These are phyloP conservation scores for Aquilaria yunnanensis DNA, from an alignment of 345 rosid genomes.

Conservation along the genomic window DNA sequence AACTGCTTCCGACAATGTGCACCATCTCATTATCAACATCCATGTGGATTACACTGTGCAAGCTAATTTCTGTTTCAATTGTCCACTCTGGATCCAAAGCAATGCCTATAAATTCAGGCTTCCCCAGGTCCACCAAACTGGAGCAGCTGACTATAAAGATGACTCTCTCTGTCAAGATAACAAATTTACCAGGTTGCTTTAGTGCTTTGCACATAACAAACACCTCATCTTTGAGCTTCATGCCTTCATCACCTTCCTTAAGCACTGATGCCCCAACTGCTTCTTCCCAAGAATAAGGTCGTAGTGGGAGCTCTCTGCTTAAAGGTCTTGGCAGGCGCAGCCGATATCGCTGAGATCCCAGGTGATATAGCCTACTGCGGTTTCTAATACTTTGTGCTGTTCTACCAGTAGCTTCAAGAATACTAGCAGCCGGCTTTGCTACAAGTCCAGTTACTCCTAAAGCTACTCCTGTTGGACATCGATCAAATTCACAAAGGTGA, in stretches of 20 bases:
- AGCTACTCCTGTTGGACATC: conserved; percentile 54
- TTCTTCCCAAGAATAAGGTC: conserved; percentile 92
- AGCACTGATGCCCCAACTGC: conserved; percentile 79
- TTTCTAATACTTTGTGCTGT: conserved; percentile 94
- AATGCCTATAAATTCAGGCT: conserved; percentile 67
- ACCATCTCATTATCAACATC: conserved; percentile 44
- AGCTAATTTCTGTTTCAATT: conserved; percentile 58
- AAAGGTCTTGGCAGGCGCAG: conserved; percentile 76
- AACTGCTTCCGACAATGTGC: conserved; percentile 74
- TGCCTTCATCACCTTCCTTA: conserved; percentile 47
- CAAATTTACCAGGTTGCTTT: conserved; percentile 60
- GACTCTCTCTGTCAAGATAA: conserved; percentile 57
- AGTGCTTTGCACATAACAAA: conserved; percentile 68
- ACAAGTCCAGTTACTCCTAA: conserved; percentile 92
- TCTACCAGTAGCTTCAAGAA: conserved; percentile 90
- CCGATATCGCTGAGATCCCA: conserved; percentile 49
- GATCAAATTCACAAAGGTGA: conserved; percentile 5
- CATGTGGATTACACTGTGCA: conserved; percentile 72
- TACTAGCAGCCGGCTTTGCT: conserved; percentile 94
- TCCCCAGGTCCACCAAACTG: conserved; percentile 52
- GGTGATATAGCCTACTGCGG: conserved; percentile 57
- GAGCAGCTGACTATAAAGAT: conserved; percentile 56
- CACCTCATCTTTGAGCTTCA: conserved; percentile 56
- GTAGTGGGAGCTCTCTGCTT: conserved; percentile 70
- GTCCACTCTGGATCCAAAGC: conserved; percentile 61